Conservation (phyloP, 2,329 filamentous ascomycete genomes). For the Capronia coronata region DNA sequence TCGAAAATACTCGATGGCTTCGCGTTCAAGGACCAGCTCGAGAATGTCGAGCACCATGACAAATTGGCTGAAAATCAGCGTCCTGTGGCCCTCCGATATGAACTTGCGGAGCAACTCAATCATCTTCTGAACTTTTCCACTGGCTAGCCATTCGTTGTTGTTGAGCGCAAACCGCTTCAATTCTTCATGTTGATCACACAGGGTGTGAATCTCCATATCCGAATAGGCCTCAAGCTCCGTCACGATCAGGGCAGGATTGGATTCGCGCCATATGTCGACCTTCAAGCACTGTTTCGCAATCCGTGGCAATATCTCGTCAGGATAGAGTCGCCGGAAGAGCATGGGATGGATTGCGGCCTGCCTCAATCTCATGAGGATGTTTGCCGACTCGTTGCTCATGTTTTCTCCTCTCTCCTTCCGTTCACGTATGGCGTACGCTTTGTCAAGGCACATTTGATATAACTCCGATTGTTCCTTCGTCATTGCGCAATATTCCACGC, state of each 20-base stretch:
- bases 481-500: constrained; percentile 75
- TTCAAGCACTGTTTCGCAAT: constrained; percentile 73
- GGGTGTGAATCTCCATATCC: constrained; percentile 56
- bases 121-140: constrained; percentile 80
- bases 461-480: constrained; percentile 64
- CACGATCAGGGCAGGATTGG: constrained; percentile 47
- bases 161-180: constrained; percentile 53
- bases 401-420: constrained; percentile 51
- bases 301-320: constrained; percentile 64
- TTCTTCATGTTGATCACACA: constrained; percentile 49
- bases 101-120: constrained; percentile 67
- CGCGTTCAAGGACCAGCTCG: constrained; percentile 68
- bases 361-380: constrained; percentile 81
- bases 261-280: constrained; percentile 51
- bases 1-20: constrained; percentile 71
- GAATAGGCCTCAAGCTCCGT: constrained; percentile 51
- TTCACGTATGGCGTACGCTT: constrained; percentile 54
- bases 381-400: constrained; percentile 50
- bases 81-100: constrained; percentile 73
- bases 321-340: constrained; percentile 75
- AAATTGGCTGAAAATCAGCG: constrained; percentile 90
- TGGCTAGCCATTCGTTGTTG: constrained; percentile 60
- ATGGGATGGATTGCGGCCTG: constrained; percentile 89
- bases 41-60: constrained; percentile 86
- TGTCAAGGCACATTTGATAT: constrained; percentile 64